Evolutionary conservation across 768 basidiomycete genomes (phyloP).

Genomic region (Rhodotorula diobovata): DNA sequence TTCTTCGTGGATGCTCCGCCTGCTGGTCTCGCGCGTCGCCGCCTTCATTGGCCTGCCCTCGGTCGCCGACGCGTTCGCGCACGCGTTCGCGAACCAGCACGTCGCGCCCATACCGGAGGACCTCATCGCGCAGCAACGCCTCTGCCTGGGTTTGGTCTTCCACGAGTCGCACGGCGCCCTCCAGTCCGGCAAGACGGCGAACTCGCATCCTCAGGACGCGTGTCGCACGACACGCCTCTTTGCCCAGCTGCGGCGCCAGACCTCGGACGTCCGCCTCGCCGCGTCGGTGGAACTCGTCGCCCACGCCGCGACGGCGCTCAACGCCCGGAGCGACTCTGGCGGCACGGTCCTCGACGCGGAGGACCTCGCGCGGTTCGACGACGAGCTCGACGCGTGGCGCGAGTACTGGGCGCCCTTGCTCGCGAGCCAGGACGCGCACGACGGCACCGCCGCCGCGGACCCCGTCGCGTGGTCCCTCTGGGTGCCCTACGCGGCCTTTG

Average conservation of each 20-base stretch:
- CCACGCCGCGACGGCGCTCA: constrained; percentile 11
- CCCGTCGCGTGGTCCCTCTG: constrained; percentile 16
- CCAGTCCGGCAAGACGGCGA: constrained; percentile 31
- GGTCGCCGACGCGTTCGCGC: constrained; percentile 28
- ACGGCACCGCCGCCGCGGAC: constrained; percentile 8
- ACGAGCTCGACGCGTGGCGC: constrained; percentile 26
- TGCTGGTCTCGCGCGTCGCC: constrained; percentile 21
- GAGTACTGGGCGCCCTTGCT: constrained; percentile 36
- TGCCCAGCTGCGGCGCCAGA: constrained; percentile 13
- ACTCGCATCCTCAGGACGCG: constrained; percentile 29
- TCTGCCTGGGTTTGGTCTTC: constrained; percentile 33
- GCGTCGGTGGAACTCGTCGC: constrained; percentile 37
- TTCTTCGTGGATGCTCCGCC: constrained; percentile 29
- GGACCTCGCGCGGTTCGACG: constrained; percentile 14
- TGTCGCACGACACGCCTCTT: constrained; percentile 31
- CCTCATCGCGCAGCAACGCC: constrained; percentile 24
- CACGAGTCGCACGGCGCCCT: constrained; percentile 38
- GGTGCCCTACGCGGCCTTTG: constrained; percentile 34
- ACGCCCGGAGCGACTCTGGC: constrained; percentile 19
- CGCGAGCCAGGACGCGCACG: neutral
- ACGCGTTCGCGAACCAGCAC: constrained; percentile 30
- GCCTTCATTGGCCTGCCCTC: constrained; percentile 28
- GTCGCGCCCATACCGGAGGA: constrained; percentile 14
- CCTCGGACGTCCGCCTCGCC: constrained; percentile 31
- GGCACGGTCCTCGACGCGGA: constrained; percentile 16